Evolutionary conservation across 129 eudicot species (phyloP).

Genomic region (Arctium minus): DNA sequence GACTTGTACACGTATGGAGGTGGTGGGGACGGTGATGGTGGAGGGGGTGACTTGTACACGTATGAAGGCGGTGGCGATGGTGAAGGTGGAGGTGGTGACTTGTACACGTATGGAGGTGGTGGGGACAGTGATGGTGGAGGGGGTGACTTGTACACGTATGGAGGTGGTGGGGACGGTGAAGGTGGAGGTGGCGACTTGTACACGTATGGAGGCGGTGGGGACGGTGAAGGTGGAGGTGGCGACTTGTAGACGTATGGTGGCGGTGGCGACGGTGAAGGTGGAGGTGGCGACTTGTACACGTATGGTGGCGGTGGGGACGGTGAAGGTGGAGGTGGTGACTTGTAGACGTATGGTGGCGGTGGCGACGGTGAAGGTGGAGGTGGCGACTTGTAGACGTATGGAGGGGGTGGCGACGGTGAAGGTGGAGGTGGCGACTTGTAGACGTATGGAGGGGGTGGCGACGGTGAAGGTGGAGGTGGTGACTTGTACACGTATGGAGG

Average conservation of each 20-base stretch:
- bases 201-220: constrained; percentile 15
- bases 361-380: constrained; percentile 30
- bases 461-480: constrained; percentile 22
- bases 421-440: constrained; percentile 22
- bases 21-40: constrained; percentile 15
- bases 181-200: constrained; percentile 31
- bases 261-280: constrained; percentile 16
- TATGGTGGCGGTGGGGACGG: constrained; percentile 20
- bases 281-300: constrained; percentile 3
- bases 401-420: constrained; percentile 13
- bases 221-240: constrained; percentile 18
- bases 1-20: constrained; percentile 6
- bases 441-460: constrained; percentile 15
- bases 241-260: background rate
- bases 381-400: background rate
- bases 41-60: background rate
- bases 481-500: constrained; percentile 20
- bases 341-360: constrained; percentile 14
- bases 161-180: constrained; percentile 12
- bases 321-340: constrained; percentile 22
- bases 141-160: background rate
- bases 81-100: constrained; percentile 17
- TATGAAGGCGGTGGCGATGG: background rate
- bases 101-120: constrained; percentile 10
- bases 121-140: background rate